These are phyloP conservation scores for Pseudogymnoascus sp. DNA, from an alignment of 2,329 filamentous ascomycete genomes.

Conservation along the genomic window DNA sequence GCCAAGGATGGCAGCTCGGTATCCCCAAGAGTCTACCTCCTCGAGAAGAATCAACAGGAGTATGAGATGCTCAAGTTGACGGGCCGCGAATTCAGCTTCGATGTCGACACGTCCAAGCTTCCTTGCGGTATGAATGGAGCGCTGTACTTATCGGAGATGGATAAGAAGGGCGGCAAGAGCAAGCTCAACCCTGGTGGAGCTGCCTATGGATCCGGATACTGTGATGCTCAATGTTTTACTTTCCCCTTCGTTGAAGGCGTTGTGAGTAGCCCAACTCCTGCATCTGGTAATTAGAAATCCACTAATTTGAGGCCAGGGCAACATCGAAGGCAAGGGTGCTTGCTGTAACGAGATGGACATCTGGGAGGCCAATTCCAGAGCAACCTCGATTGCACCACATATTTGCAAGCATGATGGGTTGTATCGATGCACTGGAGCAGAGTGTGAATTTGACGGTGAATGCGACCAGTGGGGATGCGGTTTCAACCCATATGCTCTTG, in stretches of 20 bases:
- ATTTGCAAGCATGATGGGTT: slow-evolving; percentile 37
- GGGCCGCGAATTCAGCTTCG: slow-evolving; percentile 36
- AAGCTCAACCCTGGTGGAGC: slow-evolving; percentile 34
- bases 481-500: slow-evolving; percentile 33
- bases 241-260: slow-evolving; percentile 31
- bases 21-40: slow-evolving; percentile 36
- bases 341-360: slow-evolving; percentile 50
- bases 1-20: slow-evolving; percentile 22
- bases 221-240: slow-evolving; percentile 33
- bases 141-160: slow-evolving; percentile 32
- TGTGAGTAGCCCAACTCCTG: slow-evolving; percentile 20
- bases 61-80: slow-evolving; percentile 38
- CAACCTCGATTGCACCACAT: slow-evolving; percentile 40
- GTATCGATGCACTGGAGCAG: slow-evolving; percentile 36
- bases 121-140: slow-evolving; percentile 35
- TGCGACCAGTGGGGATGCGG: slow-evolving; percentile 37
- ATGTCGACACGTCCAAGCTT: slow-evolving; percentile 35
- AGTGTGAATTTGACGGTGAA: slow-evolving; percentile 32
- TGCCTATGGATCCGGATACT: slow-evolving; percentile 41
- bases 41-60: slow-evolving; percentile 32
- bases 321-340: slow-evolving; percentile 35
- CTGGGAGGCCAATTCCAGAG: slow-evolving; percentile 43
- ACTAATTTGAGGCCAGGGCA: slow-evolving; percentile 19
- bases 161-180: slow-evolving; percentile 27
- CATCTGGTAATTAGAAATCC: neutral